Conservation (phyloP, 83 land plant genomes). For the Picea mariana region DNA sequence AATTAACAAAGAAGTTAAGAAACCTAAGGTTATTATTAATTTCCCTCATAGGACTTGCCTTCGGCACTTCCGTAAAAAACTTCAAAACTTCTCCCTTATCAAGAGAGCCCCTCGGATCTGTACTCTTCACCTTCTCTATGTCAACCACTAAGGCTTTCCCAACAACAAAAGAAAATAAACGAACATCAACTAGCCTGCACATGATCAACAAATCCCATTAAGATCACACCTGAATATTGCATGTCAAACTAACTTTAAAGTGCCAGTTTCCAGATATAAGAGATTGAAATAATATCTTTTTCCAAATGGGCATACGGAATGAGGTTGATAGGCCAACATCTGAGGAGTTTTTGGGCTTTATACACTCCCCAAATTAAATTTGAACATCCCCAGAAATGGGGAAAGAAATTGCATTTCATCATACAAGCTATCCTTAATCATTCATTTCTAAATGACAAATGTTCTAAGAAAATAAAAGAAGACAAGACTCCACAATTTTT, state of each 20-base stretch:
- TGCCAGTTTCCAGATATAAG: not conserved
- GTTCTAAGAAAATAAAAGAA: not conserved
- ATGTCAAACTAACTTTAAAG: too few species aligned
- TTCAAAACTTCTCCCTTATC: conserved; percentile 51
- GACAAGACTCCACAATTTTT: not conserved
- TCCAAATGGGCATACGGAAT: not conserved
- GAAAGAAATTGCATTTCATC: not conserved
- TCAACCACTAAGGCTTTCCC: conserved; percentile 97
- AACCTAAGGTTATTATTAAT: not conserved
- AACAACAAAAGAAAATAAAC: conserved; percentile 94
- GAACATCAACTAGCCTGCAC: conserved; percentile 92
- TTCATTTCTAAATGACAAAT: not conserved
- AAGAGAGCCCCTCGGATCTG: conserved; percentile 55
- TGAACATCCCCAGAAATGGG: not conserved
- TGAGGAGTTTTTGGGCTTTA: not conserved
- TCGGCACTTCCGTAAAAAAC: conserved; percentile 61
- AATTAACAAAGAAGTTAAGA: not conserved
- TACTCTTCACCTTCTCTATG: conserved; percentile 77
- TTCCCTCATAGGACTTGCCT: conserved; percentile 39
- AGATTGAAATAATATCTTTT: not conserved
- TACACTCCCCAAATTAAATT: not conserved
- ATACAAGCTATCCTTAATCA: not conserved
- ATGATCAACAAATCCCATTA: not conserved
- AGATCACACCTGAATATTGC: too few species aligned
- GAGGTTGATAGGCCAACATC: not conserved